Base-by-base conservation (phyloP, 192 early-diverging fungal genomes). In the Phycomyces blakesleeanus region DNA sequence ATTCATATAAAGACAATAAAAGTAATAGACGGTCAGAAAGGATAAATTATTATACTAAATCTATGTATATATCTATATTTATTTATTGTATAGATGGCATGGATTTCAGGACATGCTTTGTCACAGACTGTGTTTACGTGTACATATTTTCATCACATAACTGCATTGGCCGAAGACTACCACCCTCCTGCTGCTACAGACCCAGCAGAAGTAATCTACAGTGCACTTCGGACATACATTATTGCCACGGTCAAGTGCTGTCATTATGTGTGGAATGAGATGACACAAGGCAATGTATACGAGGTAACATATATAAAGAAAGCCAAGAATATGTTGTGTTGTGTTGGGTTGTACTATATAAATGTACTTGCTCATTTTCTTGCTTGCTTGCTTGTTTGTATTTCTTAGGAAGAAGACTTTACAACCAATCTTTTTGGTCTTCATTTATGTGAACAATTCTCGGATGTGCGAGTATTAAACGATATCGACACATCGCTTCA, bases 111-210 rank as follows among this genome's bases (percentile, higher is more conserved):
- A 39, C 83, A 85, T 55, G 76, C 83, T 6, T 67, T 85, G 2
- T 79, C 83, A 1, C 83, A 85, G 51, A 85, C 83, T 1, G 47
- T 85, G 7, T 82, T 73, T 62, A 85, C 83, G 3, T 83, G 81
- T 57, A 76, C 77, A 38, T 83, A 85, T 24, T 67, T 81, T 41
- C 74, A 81, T 27, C 73, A 78, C 38, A 49, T 81, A 1, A 51
- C 70, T 29, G 64, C 74, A 12, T 57, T 85, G 25, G 55, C 57
- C 2, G 53, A 62, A 18, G 20, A 24, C 12, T 22, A 53, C 5
- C 40, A 37, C 22, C 25, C 54, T 10, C 26, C 59, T 0, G 8
- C 37, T 21, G 34, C 55, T 7, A 40, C 47, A 12, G 26, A 7
- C 2, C 37, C 39, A 2, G 54, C 40, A 9, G 60, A 81, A 37